Base-by-base conservation (phyloP, 169 alveolate species). In the Cryptosporidium bovis region DNA sequence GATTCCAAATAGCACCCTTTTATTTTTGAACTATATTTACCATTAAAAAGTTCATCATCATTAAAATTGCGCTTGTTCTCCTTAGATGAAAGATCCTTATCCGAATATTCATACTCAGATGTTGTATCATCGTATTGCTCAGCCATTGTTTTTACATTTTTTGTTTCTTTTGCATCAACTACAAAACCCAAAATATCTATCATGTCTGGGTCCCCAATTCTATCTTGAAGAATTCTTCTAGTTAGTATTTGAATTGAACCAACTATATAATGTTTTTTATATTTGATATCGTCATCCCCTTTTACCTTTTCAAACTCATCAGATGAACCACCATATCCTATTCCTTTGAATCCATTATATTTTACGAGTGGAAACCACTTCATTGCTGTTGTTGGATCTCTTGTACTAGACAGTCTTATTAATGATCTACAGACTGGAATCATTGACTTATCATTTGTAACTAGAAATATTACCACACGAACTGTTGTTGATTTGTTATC, bases 351-450 rank as follows among this genome's bases (percentile, higher is more conserved):
- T 12, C 71, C 71, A 62, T 77, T 44, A 27, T 77, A 77, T 16
- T 60, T 56, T 29, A 77, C 71, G 18, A 77, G 13, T 40, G 87
- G 87, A 60, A 77, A 77, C 87, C 87, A 77, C 6, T 60, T 77
- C 87, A 77, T 77, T 44, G 71, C 71, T n/a, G 87, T 77, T 55
- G 87, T 77, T 27, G 87, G 87, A 20, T 77, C 87, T 20, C 87
- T 58, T 40, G 71, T 56, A 36, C 87, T 77, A 31, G 65, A 58
- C 34, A 77, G 8, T 44, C 87, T 56, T 44, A 77, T 24, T 60
- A 77, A 58, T 44, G 87, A 77, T 53, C 87, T 77, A 48, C 87
- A 77, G 0, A 77, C n/a, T 13, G 87, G 87, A 77, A 77, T 66
- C 27, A 60, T 50, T 60, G 65, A 77, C 2, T 48, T 40, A 56